Percentiles rank a stretch among this genome's conserved stretches.
Evolutionary conservation across 805 yeast genomes (phyloP).

Genomic region (Candida qinlingensis): DNA sequence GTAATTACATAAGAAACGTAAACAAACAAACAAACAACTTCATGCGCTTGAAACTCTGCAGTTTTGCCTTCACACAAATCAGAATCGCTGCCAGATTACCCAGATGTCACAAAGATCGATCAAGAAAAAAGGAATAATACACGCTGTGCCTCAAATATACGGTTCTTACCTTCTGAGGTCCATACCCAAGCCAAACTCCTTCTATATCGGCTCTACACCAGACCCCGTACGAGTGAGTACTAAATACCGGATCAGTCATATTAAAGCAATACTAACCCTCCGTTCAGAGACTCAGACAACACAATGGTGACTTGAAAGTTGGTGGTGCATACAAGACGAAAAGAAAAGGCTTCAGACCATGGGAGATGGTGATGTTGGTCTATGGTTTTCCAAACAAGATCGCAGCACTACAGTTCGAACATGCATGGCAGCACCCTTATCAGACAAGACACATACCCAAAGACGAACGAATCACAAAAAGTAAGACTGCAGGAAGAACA

Average conservation of each 20-base stretch:
- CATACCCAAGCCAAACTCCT: slow-evolving; percentile 47
- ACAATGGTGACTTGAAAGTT: slow-evolving; percentile 64
- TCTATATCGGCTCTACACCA: slow-evolving; percentile 81
- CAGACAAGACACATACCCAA: slow-evolving; percentile 53
- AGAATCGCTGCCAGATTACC: background rate
- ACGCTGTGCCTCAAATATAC: slow-evolving; percentile 43
- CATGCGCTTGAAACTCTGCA: background rate
- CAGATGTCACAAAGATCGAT: slow-evolving; percentile 9
- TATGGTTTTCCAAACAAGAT: slow-evolving; percentile 68
- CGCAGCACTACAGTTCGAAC: slow-evolving; percentile 72
- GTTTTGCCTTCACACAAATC: background rate
- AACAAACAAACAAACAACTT: background rate
- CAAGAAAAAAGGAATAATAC: slow-evolving; percentile 1
- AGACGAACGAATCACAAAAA: slow-evolving; percentile 33
- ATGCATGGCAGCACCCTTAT: slow-evolving; percentile 76
- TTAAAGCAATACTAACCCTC: slow-evolving; percentile 2
- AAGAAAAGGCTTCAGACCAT: slow-evolving; percentile 55
- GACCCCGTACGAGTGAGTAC: slow-evolving; percentile 48
- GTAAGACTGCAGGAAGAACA: slow-evolving; percentile 33
- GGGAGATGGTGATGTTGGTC: slow-evolving; percentile 62
- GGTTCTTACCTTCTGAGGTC: slow-evolving; percentile 71
- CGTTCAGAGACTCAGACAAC: slow-evolving; percentile 56
- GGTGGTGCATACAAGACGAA: slow-evolving; percentile 77
- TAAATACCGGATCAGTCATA: background rate
- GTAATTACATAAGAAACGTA: background rate